A percentile compares a stretch with the other conserved stretches of the same genome.
phyloP scores from a whole-genome alignment of 1,139 yeast genomes.

The Candida gigantensis region DNA sequence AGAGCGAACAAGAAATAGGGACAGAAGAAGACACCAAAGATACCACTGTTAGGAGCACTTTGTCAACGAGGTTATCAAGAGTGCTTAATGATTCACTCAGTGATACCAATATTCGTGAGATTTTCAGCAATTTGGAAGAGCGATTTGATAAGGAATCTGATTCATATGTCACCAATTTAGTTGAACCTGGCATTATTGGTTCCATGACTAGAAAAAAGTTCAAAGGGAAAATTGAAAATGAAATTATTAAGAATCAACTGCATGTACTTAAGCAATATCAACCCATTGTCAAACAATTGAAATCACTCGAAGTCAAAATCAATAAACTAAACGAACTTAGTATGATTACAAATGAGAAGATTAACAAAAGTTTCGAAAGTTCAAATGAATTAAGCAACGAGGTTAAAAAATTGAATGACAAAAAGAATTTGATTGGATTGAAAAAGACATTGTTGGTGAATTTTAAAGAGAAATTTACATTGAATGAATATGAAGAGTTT shows the following conservation, averaged over 20 bases:
- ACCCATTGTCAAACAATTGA: conserved; percentile 53
- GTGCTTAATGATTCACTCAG: conserved; percentile 50
- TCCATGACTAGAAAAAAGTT: conserved; percentile 58
- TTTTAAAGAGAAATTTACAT: conserved; percentile 65
- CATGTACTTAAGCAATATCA: conserved; percentile 60
- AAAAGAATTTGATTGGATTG: conserved; percentile 44
- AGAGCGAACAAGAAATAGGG: conserved; percentile 9
- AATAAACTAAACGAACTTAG: conserved; percentile 40
- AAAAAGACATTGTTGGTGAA: conserved; percentile 58
- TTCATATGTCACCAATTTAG: conserved; percentile 33
- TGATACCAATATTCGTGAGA: conserved; percentile 50
- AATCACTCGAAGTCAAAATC: conserved; percentile 40
- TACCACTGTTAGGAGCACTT: conserved; percentile 18
- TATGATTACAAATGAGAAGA: conserved; percentile 34
- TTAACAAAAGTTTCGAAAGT: conserved; percentile 28
- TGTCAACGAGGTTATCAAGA: conserved; percentile 51
- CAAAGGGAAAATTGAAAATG: conserved; percentile 71
- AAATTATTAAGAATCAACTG: conserved; percentile 63
- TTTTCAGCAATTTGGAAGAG: conserved; percentile 50
- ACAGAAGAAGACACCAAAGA: conserved; percentile 6
- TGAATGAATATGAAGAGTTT: conserved; percentile 73
- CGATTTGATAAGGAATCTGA: conserved; percentile 27
- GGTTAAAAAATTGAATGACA: conserved; percentile 41
- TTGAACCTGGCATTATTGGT: conserved; percentile 59
- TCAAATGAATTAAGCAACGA: conserved; percentile 31